Percentiles rank a stretch among this genome's conserved stretches.
phyloP scores from a whole-genome alignment of 768 basidiomycete species.

The Termitomyces sp. region DNA sequence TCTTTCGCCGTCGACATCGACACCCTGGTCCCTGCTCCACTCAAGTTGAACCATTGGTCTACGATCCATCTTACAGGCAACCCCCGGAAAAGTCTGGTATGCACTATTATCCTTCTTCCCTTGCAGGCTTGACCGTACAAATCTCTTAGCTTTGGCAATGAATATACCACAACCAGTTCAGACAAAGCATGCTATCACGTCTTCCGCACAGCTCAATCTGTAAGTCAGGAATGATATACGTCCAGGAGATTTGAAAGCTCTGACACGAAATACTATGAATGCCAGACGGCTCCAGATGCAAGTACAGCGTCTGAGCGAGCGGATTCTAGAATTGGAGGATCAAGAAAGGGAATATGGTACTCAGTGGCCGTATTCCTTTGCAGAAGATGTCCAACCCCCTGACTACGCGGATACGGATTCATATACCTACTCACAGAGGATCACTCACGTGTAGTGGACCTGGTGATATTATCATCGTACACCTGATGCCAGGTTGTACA shows the following conservation, averaged over 20 bases:
- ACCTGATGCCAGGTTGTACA: neutral
- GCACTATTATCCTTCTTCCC: neutral
- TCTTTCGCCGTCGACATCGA: neutral
- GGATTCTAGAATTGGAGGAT: slow-evolving; percentile 9
- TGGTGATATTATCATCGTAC: neutral
- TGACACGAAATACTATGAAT: neutral
- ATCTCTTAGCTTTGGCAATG: neutral
- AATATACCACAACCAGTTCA: neutral
- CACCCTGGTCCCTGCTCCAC: too few species aligned
- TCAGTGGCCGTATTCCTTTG: neutral
- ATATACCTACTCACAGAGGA: slow-evolving; percentile 1
- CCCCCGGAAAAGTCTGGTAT: slow-evolving; percentile 7
- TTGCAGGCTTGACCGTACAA: neutral
- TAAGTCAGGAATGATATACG: neutral
- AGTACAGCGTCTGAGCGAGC: slow-evolving; percentile 3
- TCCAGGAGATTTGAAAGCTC: neutral
- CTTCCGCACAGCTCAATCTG: neutral
- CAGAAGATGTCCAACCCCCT: neutral
- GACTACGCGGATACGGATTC: slow-evolving; percentile 3
- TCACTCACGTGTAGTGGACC: neutral
- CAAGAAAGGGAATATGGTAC: neutral
- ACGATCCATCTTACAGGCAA: slow-evolving; percentile 1
- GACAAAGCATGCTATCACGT: neutral
- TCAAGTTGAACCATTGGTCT: neutral
- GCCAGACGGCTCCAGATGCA: neutral